These are phyloP conservation scores for Ephemerocybe angulata DNA, from an alignment of 768 basidiomycete genomes.

Conservation along the genomic window DNA sequence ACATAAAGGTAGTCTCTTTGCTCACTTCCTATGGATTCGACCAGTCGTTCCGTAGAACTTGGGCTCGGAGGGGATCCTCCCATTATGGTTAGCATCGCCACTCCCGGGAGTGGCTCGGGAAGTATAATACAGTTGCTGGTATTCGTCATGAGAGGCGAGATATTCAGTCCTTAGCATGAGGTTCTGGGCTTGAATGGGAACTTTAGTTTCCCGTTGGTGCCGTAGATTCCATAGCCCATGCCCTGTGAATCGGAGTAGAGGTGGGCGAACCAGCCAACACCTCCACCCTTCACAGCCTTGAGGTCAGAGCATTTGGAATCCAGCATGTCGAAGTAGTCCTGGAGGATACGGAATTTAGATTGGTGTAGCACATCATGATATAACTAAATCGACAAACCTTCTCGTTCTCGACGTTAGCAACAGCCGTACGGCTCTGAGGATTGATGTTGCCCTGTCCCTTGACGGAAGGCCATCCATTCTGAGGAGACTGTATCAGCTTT, in stretches of 20 bases:
- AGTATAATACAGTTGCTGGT: neutral
- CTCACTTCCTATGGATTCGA: no score
- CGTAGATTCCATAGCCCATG: constrained; percentile 71
- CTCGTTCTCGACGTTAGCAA: constrained; percentile 61
- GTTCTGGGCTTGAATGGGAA: constrained; percentile 65
- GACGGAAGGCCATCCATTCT: constrained; percentile 79
- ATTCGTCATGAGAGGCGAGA: neutral
- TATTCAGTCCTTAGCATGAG: constrained; percentile 51
- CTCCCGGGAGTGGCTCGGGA: no score
- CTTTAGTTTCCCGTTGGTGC: constrained; percentile 45
- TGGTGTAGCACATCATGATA: neutral
- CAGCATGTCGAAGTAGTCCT: constrained; percentile 63
- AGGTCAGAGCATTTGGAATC: constrained; percentile 61
- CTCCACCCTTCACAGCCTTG: constrained; percentile 56
- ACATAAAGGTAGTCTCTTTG: no score
- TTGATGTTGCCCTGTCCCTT: constrained; percentile 58
- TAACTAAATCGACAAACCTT: constrained; percentile 35
- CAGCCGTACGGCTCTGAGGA: constrained; percentile 59
- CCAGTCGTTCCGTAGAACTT: no score
- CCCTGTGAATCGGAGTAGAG: constrained; percentile 66
- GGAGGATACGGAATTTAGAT: no score
- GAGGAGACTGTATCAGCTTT: neutral
- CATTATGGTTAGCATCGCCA: no score
- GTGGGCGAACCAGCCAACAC: constrained; percentile 81
- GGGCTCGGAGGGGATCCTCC: no score